Base-by-base conservation (phyloP, 495 filamentous ascomycete species). In the Xylaria nigripes region DNA sequence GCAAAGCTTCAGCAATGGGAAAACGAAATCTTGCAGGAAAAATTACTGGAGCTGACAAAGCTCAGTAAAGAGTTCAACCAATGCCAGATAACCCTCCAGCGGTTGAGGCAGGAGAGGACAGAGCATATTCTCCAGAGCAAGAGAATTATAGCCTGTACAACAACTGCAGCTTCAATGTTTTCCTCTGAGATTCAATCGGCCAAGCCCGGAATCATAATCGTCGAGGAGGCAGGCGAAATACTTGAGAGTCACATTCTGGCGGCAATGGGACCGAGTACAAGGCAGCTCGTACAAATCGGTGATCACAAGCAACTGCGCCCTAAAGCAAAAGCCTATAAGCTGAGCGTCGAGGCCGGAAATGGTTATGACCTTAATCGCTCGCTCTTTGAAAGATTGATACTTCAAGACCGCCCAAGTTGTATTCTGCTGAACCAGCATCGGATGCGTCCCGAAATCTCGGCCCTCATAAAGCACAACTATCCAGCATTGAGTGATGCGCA, bases 221-320 rank as follows among this genome's bases (percentile, higher is more conserved):
- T 89, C 0, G 87, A 93, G 62, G 88, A 93, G 59, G 87, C 87
- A 3, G 87, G 87, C 6, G 87, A 93, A 58, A 86, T 90, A 22
- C 65, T 90, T 1, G 87, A 93, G 60, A 78, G 73, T 21, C 73
- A 91, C 59, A 72, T 90, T 32, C 63, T 91, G 0, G 83, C 86
- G 0, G 79, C 85, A 0, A 59, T 93, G 23, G 64, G 70, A 0
- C 65, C 78, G 0, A 64, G 75, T 0, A 84, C 83, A 10, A 78
- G 87, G 57, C 85, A 90, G 29, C 59, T 88, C 2, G 72, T 89
- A 7, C 65, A 90, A 10, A 90, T 90, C 32, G 88, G 88, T 2
- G 88, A 93, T 56, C 86, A 91, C 58, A 76, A 84, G 56, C 87
- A 93, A 52, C 74, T 93, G 3, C 76, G 87, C 3, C 88, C 87